phyloP scores from a whole-genome alignment of 257 asterid species.

The Fraxinus anomala region DNA sequence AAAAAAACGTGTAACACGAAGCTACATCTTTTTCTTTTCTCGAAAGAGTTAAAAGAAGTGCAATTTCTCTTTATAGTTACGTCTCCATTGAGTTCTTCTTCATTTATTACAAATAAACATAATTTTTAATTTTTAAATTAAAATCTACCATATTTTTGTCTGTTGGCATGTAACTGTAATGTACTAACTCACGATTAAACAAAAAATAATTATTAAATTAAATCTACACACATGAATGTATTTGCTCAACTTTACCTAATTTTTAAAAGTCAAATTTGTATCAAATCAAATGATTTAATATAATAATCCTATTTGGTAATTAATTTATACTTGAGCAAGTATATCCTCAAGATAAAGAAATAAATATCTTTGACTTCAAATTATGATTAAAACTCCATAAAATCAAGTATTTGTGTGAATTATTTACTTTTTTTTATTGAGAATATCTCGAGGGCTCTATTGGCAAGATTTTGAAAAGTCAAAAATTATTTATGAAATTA shows the following conservation, averaged over 20 bases:
- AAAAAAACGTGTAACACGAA: too few species aligned
- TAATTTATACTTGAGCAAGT: conserved; percentile 18
- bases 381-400: conserved; percentile 20
- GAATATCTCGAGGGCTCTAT: conserved; percentile 25
- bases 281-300: conserved; percentile 9
- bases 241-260: conserved; percentile 37
- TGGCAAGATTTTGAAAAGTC: too few species aligned
- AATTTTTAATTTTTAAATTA: background rate
- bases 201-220: conserved; percentile 19
- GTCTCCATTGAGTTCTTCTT: too few species aligned
- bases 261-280: conserved; percentile 30
- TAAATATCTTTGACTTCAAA: conserved; percentile 28
- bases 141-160: background rate
- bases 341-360: conserved; percentile 10
- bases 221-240: conserved; percentile 34
- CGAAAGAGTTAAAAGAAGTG: too few species aligned
- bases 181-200: conserved; percentile 25
- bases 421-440: conserved; percentile 13
- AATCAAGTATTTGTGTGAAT: background rate
- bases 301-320: background rate
- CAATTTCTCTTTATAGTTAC: too few species aligned
- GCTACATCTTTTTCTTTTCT: too few species aligned
- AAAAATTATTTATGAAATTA: too few species aligned
- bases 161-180: conserved; percentile 17
- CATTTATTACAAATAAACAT: background rate